Evolutionary conservation across 768 basidiomycete genomes (phyloP).

Genomic region (Serendipita sp.): DNA sequence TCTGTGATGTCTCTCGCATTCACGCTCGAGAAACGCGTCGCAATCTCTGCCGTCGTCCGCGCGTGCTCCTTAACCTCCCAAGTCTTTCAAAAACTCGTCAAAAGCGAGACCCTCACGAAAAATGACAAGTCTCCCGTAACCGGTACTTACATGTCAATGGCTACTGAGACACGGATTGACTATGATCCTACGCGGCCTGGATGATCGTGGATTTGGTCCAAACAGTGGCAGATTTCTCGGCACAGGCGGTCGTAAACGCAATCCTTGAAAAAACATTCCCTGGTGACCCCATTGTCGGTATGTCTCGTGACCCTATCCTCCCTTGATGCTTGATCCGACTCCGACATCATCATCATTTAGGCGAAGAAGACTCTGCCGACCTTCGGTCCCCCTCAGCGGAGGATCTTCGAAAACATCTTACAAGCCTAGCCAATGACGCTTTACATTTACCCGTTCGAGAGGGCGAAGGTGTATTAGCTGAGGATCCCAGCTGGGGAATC

Average conservation of each 20-base stretch:
- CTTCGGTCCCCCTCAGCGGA: constrained; percentile 36
- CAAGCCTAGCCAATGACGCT: constrained; percentile 69
- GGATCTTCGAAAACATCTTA: constrained; percentile 46
- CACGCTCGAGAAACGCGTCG: constrained; percentile 60
- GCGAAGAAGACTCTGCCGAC: constrained; percentile 85
- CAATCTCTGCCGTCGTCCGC: constrained; percentile 71
- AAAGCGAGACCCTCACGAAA: constrained; percentile 76
- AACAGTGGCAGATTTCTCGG: constrained; percentile 82
- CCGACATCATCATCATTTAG: background rate
- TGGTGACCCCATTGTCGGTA: constrained; percentile 62
- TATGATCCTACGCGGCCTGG: background rate
- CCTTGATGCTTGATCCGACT: background rate
- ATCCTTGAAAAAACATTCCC: constrained; percentile 71
- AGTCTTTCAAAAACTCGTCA: constrained; percentile 75
- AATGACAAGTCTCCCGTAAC: constrained; percentile 88
- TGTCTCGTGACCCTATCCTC: background rate
- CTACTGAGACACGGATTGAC: too few relatives aligned
- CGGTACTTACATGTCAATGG: constrained; percentile 28
- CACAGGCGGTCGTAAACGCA: constrained; percentile 80
- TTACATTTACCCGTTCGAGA: constrained; percentile 24
- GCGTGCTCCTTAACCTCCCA: constrained; percentile 72
- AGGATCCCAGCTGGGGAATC: constrained; percentile 43
- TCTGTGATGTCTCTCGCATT: constrained; percentile 31
- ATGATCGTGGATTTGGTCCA: background rate
- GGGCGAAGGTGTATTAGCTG: constrained; percentile 30